Conservation (phyloP, 768 basidiomycete species). For the Wakefieldia striispora region DNA sequence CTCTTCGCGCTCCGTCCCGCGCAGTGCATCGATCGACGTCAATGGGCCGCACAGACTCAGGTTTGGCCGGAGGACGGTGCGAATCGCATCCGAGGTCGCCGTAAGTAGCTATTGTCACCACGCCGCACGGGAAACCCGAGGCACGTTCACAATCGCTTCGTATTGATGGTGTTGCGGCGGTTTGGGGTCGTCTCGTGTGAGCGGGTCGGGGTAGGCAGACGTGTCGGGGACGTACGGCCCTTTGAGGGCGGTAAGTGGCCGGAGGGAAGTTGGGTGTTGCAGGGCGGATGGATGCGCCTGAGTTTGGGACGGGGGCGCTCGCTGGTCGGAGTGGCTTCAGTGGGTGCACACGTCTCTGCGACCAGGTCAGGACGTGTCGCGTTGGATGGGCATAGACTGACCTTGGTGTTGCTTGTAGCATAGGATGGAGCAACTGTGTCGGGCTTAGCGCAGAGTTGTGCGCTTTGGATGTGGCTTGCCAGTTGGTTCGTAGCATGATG, state of each 20-base stretch:
- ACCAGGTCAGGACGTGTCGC: not conserved
- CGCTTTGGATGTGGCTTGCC: constrained; percentile 49
- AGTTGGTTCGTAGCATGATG: constrained; percentile 55
- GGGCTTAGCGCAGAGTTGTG: not conserved
- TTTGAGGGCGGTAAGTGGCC: constrained; percentile 63
- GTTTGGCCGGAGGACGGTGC: constrained; percentile 38
- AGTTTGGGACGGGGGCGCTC: too few relatives aligned
- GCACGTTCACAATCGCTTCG: constrained; percentile 61
- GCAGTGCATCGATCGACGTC: constrained; percentile 55
- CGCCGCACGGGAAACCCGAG: constrained; percentile 74
- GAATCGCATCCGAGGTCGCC: constrained; percentile 70
- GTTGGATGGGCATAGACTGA: constrained; percentile 27
- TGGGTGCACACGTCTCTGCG: not conserved
- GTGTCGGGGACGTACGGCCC: constrained; percentile 67
- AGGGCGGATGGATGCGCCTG: constrained; percentile 16
- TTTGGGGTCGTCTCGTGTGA: constrained; percentile 85
- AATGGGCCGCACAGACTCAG: constrained; percentile 53
- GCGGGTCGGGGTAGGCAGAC: constrained; percentile 75
- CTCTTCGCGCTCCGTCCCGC: constrained; percentile 63
- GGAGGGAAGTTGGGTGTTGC: constrained; percentile 44
- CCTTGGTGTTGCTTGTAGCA: constrained; percentile 82
- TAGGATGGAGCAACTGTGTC: constrained; percentile 67
- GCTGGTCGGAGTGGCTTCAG: too few relatives aligned
- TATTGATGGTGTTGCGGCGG: constrained; percentile 69
- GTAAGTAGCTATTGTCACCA: constrained; percentile 28